These are phyloP conservation scores for Ampelocalamus luodianensis DNA, from an alignment of 176 grass and related monocot species.

Conservation along the genomic window DNA sequence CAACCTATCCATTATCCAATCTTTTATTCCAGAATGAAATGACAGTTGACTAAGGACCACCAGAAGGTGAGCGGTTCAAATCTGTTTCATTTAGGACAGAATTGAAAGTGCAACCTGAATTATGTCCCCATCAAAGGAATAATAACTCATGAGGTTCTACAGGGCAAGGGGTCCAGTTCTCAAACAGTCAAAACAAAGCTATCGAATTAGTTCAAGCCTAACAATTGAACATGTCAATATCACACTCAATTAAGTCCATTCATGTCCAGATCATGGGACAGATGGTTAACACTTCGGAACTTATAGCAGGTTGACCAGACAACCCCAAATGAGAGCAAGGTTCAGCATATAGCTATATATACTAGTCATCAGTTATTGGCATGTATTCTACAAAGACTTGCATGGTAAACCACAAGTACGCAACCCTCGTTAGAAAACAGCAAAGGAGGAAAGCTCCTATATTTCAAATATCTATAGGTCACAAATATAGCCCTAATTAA, in stretches of 20 bases:
- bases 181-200: neutral
- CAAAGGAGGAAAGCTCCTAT: neutral
- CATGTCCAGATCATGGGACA: slow-evolving; percentile 2
- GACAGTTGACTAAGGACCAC: neutral
- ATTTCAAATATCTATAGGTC: neutral
- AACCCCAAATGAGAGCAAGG: slow-evolving; percentile 26
- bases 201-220: slow-evolving; percentile 19
- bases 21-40: slow-evolving; percentile 10
- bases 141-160: neutral
- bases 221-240: slow-evolving; percentile 14
- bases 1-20: neutral
- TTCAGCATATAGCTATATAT: neutral
- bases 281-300: neutral
- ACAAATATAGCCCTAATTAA: neutral
- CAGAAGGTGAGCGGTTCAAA: neutral
- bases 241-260: neutral
- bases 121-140: slow-evolving; percentile 10
- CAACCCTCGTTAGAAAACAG: neutral
- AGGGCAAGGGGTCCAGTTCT: slow-evolving; percentile 5
- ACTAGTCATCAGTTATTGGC: neutral
- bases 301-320: neutral
- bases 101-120: slow-evolving; percentile 9
- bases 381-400: neutral
- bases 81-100: neutral
- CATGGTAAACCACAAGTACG: neutral